Evolutionary conservation across 495 filamentous ascomycete species (phyloP).

Genomic region (Penicillium bialowiezense): DNA sequence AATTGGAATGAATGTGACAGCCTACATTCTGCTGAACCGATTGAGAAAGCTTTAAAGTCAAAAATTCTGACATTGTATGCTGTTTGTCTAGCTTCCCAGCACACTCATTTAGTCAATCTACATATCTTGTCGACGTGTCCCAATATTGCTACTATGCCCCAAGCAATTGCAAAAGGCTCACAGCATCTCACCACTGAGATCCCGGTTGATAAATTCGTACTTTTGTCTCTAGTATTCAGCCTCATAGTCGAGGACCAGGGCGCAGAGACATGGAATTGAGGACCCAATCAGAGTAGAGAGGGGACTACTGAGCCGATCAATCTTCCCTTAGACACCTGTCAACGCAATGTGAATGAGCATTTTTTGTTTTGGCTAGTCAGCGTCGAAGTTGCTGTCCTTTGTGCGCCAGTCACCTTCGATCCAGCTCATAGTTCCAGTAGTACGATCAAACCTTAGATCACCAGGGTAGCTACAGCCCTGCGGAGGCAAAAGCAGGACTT

Average conservation of each 20-base stretch:
- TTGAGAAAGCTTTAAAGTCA: conserved; percentile 52
- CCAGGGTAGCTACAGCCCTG: no score
- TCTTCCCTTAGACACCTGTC: conserved; percentile 52
- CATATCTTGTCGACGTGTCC: conserved; percentile 56
- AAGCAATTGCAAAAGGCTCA: conserved; percentile 47
- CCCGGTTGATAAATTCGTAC: conserved; percentile 62
- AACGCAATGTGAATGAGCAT: conserved; percentile 62
- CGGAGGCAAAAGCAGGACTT: conserved; percentile 63
- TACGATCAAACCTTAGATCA: no score
- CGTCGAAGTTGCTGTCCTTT: conserved; percentile 69
- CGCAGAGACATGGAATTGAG: conserved; percentile 47
- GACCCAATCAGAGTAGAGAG: conserved; percentile 55
- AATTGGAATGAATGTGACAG: conserved; percentile 51
- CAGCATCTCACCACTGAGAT: conserved; percentile 38
- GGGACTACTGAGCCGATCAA: conserved; percentile 54
- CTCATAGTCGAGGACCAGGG: conserved; percentile 52
- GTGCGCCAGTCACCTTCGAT: conserved; percentile 78
- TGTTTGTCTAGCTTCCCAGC: conserved; percentile 38
- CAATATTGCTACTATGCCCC: conserved; percentile 46
- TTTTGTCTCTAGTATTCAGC: conserved; percentile 60
- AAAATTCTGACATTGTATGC: conserved; percentile 57
- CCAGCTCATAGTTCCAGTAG: conserved; percentile 67
- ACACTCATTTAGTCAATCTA: not conserved
- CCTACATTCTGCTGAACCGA: conserved; percentile 48
- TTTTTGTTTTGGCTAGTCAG: conserved; percentile 43